Evolutionary conservation across 257 asterid genomes (phyloP), one percentile per base, ranked within the genome.

Genomic region (Nicotiana attenuata): DNA sequence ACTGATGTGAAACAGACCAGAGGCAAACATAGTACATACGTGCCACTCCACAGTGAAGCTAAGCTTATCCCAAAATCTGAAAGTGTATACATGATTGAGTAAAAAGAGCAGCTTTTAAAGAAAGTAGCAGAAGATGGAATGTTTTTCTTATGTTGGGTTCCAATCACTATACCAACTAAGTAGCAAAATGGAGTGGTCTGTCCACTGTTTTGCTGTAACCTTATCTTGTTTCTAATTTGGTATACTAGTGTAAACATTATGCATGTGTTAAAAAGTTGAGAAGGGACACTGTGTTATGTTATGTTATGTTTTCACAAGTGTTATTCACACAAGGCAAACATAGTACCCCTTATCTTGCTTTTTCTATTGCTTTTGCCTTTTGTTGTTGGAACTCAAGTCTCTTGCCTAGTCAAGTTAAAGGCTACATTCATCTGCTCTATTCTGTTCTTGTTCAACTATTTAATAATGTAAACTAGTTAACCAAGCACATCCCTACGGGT

Each of bases 1-100:
- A 2, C 0, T 41, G 77, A 69, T 73, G 78, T 73, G 78, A 73
- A 73, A 45, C 61, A 7, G 78, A 73, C 78, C 78, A 73, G 50
- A 20, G 35, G 61, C 20, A 73, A 73, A 73, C 79, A 73, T 47
- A 24, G 79, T 47, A 14, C 78, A 47, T 22, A 73, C n/a, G 79
- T 47, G 61, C 50, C 38, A 22, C 19, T 73, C 79, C 38, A 73
- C 41, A 13, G 24, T 47, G 79, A 47, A 47, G 22, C 2, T 47
- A 73, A 22, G 20, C 35, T 47, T 6, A 47, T 22, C 38, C 78
- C 60, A 73, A 45, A 45, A 47, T 47, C 19, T 73, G 60, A 73
- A 71, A 41, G 78, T 45, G 60, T 6, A 1, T n/a, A 22, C 78
- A 73, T 73, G 78, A 73, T 73, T 73, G 38, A 47, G 16, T 29